Evolutionary conservation across 257 asterid genomes (phyloP).

Genomic region (Solanum clarkiae): DNA sequence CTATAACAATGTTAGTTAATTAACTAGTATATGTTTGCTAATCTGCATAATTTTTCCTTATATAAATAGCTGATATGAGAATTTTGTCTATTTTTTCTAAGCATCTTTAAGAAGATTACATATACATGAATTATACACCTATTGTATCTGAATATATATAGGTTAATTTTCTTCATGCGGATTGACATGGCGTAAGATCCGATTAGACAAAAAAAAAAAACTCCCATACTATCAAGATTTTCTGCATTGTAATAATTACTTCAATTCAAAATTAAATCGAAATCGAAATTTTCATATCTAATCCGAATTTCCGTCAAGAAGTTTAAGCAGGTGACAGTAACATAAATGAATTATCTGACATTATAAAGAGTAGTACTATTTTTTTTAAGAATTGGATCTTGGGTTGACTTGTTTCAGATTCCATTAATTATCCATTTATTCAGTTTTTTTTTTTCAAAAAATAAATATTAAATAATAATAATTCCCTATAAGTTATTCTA

Average conservation of each 20-base stretch:
- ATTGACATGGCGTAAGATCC: too few species aligned
- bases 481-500: not conserved
- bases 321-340: not conserved
- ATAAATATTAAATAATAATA: not conserved
- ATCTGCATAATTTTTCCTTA: not conserved
- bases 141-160: not conserved
- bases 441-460: not conserved
- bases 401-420: not conserved
- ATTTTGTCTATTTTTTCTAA: not conserved
- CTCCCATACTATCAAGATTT: too few species aligned
- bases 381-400: not conserved
- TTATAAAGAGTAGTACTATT: not conserved
- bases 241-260: too few species aligned
- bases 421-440: not conserved
- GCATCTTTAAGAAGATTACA: not conserved
- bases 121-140: too few species aligned
- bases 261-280: not conserved
- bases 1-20: too few species aligned
- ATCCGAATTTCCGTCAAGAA: not conserved
- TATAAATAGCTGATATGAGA: not conserved
- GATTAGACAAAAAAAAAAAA: too few species aligned
- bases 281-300: not conserved
- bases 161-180: not conserved
- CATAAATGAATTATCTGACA: not conserved
- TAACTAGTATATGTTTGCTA: too few species aligned